A percentile compares a stretch with the other conserved stretches of the same genome.
These are phyloP conservation scores for Phytopythium litorale DNA, from an alignment of 352 stramenopile genomes.

Conservation along the genomic window DNA sequence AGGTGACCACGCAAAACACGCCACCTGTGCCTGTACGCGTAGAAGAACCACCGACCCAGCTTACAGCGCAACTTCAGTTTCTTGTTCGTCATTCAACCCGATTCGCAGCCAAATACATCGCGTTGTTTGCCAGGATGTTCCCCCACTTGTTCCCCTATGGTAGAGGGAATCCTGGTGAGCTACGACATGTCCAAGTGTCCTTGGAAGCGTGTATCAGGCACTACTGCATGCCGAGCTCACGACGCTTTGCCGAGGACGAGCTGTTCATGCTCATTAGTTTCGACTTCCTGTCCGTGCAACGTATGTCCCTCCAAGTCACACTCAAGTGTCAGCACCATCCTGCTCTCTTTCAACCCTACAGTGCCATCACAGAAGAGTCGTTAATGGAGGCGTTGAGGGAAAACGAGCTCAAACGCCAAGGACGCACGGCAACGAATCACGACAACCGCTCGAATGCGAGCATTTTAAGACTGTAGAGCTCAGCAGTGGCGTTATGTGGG, in stretches of 20 bases:
- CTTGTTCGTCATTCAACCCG: not conserved
- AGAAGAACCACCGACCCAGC: not conserved
- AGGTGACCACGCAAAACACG: not conserved
- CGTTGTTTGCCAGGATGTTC: not conserved
- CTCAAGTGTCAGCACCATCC: not conserved
- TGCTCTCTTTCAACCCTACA: not conserved
- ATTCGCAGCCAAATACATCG: too few species aligned
- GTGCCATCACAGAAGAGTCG: too few species aligned
- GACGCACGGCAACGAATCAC: too few species aligned
- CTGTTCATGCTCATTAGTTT: constrained; percentile 11
- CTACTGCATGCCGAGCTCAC: constrained; percentile 1
- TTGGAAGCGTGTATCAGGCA: constrained; percentile 3
- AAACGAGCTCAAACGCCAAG: too few species aligned
- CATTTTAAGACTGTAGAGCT: too few species aligned
- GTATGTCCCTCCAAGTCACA: not conserved
- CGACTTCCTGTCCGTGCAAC: constrained; percentile 3
- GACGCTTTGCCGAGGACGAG: constrained; percentile 8
- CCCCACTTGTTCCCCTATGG: constrained; percentile 11
- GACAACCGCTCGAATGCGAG: too few species aligned
- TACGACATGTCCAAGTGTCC: not conserved
- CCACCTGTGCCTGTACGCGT: not conserved
- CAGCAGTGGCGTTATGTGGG: too few species aligned
- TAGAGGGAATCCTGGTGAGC: constrained; percentile 1
- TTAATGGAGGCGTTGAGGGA: too few species aligned
- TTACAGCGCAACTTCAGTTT: not conserved